Percentiles rank a stretch among this genome's conserved stretches.
phyloP scores from a whole-genome alignment of 345 rosid species.

The Gossypium sturtianum region DNA sequence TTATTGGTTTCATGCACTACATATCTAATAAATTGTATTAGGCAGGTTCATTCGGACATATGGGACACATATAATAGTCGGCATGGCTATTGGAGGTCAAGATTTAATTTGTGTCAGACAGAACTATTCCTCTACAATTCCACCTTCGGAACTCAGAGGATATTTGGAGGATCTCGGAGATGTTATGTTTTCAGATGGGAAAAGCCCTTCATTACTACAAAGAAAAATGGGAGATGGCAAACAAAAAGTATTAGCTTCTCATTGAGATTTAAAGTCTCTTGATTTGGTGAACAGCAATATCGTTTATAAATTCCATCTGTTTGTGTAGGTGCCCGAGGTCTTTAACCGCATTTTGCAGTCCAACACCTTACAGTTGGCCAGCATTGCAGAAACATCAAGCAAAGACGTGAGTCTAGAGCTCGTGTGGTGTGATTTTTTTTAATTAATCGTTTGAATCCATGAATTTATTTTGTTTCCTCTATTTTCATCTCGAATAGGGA shows the following conservation, averaged over 20 bases:
- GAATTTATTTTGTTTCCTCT: background rate
- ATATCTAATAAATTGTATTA: conserved; percentile 17
- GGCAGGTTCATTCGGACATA: conserved; percentile 66
- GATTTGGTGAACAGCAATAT: background rate
- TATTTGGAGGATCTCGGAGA: conserved; percentile 69
- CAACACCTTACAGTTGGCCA: conserved; percentile 48
- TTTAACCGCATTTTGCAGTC: conserved; percentile 49
- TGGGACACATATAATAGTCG: conserved; percentile 71
- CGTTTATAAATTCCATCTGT: conserved; percentile 7
- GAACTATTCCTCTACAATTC: conserved; percentile 40
- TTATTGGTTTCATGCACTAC: background rate
- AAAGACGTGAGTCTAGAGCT: conserved; percentile 50
- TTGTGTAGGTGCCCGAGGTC: conserved; percentile 53
- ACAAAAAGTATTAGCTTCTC: conserved; percentile 35
- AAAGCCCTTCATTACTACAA: conserved; percentile 38
- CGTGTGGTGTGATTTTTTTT: background rate
- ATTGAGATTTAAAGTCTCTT: conserved; percentile 10
- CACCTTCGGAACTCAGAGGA: conserved; percentile 50
- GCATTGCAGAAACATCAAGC: conserved; percentile 61
- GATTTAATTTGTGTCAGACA: conserved; percentile 60
- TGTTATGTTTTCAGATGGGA: conserved; percentile 54
- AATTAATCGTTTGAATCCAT: background rate
- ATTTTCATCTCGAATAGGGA: conserved; percentile 37
- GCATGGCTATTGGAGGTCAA: conserved; percentile 73
- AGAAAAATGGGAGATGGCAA: conserved; percentile 39